These are phyloP conservation scores for Cryptococcus sp. DNA, from an alignment of 1,284 basidiomycete species.

Conservation along the genomic window DNA sequence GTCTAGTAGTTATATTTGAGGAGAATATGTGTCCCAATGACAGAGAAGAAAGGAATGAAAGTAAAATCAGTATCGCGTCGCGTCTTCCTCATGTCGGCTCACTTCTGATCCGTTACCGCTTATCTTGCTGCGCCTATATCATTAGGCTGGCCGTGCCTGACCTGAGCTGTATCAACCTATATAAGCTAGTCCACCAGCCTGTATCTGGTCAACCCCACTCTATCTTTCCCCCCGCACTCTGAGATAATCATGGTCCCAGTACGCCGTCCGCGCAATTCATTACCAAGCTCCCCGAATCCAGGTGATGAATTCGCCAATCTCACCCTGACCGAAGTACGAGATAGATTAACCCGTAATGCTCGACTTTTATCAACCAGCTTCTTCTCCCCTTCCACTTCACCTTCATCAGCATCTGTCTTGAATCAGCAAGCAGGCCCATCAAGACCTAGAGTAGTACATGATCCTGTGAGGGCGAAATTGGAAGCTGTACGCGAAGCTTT, in stretches of 20 bases:
- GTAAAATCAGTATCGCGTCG: no score
- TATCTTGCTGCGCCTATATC: not conserved
- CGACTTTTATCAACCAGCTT: slow-evolving; percentile 28
- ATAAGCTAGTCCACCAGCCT: no score
- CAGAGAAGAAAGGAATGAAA: no score
- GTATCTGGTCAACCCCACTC: not conserved
- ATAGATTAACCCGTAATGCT: slow-evolving; percentile 37
- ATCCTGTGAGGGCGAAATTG: slow-evolving; percentile 34
- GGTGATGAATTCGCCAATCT: slow-evolving; percentile 35
- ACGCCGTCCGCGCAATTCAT: slow-evolving; percentile 9
- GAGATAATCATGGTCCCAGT: not conserved
- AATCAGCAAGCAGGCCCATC: not conserved
- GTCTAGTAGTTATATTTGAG: no score
- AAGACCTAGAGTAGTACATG: slow-evolving; percentile 2
- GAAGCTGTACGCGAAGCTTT: slow-evolving; percentile 26
- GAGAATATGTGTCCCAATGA: no score
- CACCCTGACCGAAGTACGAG: slow-evolving; percentile 30
- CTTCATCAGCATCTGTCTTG: not conserved
- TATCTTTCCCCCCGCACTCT: not conserved
- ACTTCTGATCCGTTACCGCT: not conserved
- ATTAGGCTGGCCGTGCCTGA: no score
- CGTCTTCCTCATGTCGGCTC: no score
- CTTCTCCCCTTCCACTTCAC: slow-evolving; percentile 9
- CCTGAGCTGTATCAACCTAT: no score
- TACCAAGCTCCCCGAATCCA: slow-evolving; percentile 3